Base-by-base conservation (phyloP, 805 yeast genomes). In the Isabelozyma rhagii region DNA sequence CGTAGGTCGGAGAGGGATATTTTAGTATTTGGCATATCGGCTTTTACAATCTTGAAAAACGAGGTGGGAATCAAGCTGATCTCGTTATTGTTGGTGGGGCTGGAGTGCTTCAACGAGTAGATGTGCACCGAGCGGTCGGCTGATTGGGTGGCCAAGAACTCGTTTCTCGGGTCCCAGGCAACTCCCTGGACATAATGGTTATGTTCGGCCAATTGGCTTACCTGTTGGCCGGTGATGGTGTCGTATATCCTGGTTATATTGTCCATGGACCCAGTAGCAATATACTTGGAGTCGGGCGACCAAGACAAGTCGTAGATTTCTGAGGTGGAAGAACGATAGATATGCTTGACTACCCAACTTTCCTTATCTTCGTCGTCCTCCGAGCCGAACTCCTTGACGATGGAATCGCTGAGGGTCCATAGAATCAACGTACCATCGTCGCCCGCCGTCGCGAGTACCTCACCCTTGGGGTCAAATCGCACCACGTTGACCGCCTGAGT, bases 401-500 rank as follows among this genome's bases (percentile, higher is more conserved):
- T 70, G 3, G 71, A 70, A 44, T 81, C 83, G 18, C 82, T 72
- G 17, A 78, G 71, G 40, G 72, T 75, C 99, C 99, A 94, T 36
- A 94, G 67, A 54, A 92, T 74, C 25, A 94, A 79, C 6, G 86
- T 82, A 1, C 99, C 98, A 65, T 94, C 99, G 62, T 94, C 99
- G 3, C 97, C 96, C 0, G 97, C 97, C 0, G 93, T 80, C 0
- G 98, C 98, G 18, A 94, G 71, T 6, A 78, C 55, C 45, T 79
- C 75, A 1, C 97, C 97, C 3, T 65, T 68, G 2, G 85, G 83
- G 60, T 82, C 85, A 62, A 92, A 94, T 46, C 97, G 71, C 5
- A 89, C 96, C 34, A 83, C 92, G 62, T 94, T 94, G 17, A 94
- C 97, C 0, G 98, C 97, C 64, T 91, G 97, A 2, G 94, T 88